Evolutionary conservation across 2,329 filamentous ascomycete genomes (phyloP).

Genomic region (Pyrenochaeta sp.): DNA sequence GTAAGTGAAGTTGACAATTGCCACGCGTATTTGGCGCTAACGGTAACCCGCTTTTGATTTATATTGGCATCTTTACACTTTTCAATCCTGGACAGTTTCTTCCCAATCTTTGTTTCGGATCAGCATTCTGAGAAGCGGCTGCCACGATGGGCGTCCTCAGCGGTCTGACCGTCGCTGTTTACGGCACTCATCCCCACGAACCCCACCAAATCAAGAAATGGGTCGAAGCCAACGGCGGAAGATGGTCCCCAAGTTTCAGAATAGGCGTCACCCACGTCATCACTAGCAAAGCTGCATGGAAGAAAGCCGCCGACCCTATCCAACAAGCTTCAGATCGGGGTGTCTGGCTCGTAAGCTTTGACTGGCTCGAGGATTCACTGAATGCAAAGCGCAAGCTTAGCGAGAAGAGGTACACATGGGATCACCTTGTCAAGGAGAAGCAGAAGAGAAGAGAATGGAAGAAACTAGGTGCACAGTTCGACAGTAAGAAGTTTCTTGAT

Average conservation of each 20-base stretch:
- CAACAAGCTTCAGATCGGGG: constrained; percentile 25
- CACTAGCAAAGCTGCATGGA: constrained; percentile 68
- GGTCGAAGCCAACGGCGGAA: constrained; percentile 69
- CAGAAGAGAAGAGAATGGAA: constrained; percentile 42
- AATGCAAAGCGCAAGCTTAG: constrained; percentile 36
- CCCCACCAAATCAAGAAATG: constrained; percentile 68
- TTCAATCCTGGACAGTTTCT: neutral
- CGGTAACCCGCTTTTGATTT: too few species aligned
- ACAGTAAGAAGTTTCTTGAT: constrained; percentile 43
- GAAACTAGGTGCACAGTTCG: constrained; percentile 28
- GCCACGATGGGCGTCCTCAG: constrained; percentile 56
- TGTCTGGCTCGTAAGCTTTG: constrained; percentile 49
- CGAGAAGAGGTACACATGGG: constrained; percentile 47
- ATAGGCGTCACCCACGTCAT: constrained; percentile 75
- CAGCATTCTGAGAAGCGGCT: too few species aligned
- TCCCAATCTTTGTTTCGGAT: neutral
- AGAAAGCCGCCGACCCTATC: constrained; percentile 50
- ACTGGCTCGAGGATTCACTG: constrained; percentile 61
- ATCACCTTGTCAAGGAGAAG: constrained; percentile 30
- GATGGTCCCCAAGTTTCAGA: constrained; percentile 60
- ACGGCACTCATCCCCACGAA: constrained; percentile 62
- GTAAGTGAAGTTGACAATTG: too few species aligned
- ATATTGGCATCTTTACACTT: neutral
- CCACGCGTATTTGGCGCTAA: too few species aligned
- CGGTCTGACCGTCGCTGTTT: constrained; percentile 62